Percentiles rank a stretch among this genome's conserved stretches.
These are phyloP conservation scores for Letharia columbiana DNA, from an alignment of 495 filamentous ascomycete genomes.

Conservation along the genomic window DNA sequence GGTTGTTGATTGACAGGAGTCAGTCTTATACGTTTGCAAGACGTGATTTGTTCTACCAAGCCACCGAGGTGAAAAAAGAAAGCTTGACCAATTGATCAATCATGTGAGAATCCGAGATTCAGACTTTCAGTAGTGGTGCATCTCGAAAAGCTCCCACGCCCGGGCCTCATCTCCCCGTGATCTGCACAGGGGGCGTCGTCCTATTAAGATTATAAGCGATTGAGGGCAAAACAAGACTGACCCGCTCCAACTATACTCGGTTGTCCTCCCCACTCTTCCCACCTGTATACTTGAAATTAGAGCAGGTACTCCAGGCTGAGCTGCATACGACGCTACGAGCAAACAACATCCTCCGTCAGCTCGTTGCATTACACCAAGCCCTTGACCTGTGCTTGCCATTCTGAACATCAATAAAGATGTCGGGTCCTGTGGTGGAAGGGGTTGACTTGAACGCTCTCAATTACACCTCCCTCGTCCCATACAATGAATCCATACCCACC, in stretches of 20 bases:
- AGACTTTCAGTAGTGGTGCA: not conserved
- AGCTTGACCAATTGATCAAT: not conserved
- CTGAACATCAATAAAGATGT: constrained; percentile 4
- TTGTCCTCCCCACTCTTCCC: not conserved
- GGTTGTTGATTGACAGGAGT: not conserved
- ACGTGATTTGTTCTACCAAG: not conserved
- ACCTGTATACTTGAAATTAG: not conserved
- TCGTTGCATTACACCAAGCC: not conserved
- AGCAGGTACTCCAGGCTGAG: not conserved
- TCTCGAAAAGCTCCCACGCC: not conserved
- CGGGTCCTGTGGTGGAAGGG: constrained; percentile 22
- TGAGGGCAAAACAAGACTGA: not conserved
- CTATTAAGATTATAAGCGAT: not conserved
- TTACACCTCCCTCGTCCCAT: constrained; percentile 45
- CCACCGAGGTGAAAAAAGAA: not conserved
- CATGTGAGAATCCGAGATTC: not conserved
- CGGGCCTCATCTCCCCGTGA: constrained; percentile 7
- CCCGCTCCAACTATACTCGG: constrained; percentile 3
- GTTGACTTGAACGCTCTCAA: constrained; percentile 38
- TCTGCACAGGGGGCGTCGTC: not conserved
- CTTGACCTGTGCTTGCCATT: not conserved
- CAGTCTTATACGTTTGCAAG: not conserved
- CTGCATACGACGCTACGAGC: not conserved
- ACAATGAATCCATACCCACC: constrained; percentile 54
- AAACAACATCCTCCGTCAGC: not conserved